Conservation (phyloP, 2,329 filamentous ascomycete genomes). For the Phaeosphaeriaceae sp. region DNA sequence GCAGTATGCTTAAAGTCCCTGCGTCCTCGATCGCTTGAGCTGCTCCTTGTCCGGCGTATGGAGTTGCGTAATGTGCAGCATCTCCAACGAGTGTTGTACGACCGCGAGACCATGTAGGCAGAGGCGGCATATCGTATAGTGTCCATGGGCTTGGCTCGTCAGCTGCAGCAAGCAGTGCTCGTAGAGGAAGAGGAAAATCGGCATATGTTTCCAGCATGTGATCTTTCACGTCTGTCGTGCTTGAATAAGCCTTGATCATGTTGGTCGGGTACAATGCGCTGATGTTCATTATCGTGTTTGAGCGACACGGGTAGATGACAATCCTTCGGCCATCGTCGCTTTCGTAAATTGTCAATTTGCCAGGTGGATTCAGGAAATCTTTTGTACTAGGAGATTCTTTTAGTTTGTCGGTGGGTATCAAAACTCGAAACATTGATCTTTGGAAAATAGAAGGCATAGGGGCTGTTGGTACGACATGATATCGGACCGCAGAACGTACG, state of each 20-base stretch:
- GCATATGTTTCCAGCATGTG: not conserved
- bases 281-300: not conserved
- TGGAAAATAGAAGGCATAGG: not conserved
- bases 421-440: not conserved
- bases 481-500: not conserved
- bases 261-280: not conserved
- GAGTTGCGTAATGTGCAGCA: not conserved
- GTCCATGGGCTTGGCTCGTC: not conserved
- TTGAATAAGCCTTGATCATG: not conserved
- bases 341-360: not conserved
- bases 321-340: not conserved
- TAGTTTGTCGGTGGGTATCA: not conserved
- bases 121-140: not conserved
- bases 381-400: not conserved
- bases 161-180: not conserved
- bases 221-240: not conserved
- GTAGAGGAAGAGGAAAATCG: not conserved
- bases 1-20: not conserved
- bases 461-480: not conserved
- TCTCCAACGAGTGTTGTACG: not conserved
- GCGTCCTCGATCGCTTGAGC: not conserved
- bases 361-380: not conserved
- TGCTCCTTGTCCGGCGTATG: not conserved
- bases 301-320: not conserved
- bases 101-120: not conserved